Conservation (phyloP, 768 basidiomycete species). For the Phylloporus rhodoxanthus region DNA sequence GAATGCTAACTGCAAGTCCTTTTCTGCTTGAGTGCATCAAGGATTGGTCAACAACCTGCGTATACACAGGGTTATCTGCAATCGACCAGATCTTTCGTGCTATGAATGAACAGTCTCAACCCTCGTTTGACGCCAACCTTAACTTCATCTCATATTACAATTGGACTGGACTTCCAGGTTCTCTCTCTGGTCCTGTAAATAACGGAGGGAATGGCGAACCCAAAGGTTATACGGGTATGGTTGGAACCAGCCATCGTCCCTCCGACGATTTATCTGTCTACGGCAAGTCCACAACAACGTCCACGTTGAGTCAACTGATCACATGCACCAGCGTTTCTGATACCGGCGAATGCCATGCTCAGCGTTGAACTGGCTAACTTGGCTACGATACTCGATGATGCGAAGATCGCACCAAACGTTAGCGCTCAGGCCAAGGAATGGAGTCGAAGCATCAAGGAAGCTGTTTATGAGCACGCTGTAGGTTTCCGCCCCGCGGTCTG, state of each 20-base stretch:
- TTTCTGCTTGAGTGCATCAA: not conserved
- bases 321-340: conserved; percentile 57
- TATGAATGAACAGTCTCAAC: conserved; percentile 70
- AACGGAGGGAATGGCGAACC: conserved; percentile 74
- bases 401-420: conserved; percentile 43
- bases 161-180: conserved; percentile 67
- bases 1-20: conserved; percentile 54
- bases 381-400: conserved; percentile 51
- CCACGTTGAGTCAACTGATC: not conserved
- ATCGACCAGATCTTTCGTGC: conserved; percentile 70
- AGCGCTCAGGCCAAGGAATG: conserved; percentile 50
- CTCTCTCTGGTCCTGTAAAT: conserved; percentile 53
- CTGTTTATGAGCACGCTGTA: conserved; percentile 61
- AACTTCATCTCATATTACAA: conserved; percentile 75
- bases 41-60: not conserved
- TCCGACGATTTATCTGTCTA: conserved; percentile 69
- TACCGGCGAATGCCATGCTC: conserved; percentile 78
- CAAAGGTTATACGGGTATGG: conserved; percentile 64
- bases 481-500: conserved; percentile 6
- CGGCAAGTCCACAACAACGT: conserved; percentile 35
- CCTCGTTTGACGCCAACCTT: conserved; percentile 62
- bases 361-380: conserved; percentile 64
- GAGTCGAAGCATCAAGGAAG: conserved; percentile 52
- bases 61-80: conserved; percentile 52
- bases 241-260: conserved; percentile 73